Evolutionary conservation across 2,329 filamentous ascomycete species (phyloP).

Genomic region (Venturia nashicola): DNA sequence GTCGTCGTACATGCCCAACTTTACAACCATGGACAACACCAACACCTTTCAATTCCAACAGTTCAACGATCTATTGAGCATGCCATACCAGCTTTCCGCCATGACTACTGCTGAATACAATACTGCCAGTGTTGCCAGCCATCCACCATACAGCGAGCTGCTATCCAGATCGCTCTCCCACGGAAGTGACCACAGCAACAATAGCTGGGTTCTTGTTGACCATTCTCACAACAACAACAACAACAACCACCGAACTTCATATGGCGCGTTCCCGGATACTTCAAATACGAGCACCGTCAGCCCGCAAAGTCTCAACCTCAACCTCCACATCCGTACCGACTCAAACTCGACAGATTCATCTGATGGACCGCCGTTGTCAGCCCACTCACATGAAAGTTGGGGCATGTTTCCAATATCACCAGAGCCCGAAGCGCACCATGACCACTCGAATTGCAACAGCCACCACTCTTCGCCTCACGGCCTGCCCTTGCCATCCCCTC

Average conservation of each 20-base stretch:
- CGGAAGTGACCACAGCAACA: slow-evolving; percentile 66
- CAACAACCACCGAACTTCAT: slow-evolving; percentile 42
- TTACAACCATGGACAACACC: slow-evolving; percentile 33
- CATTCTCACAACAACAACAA: slow-evolving; percentile 22
- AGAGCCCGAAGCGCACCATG: slow-evolving; percentile 51
- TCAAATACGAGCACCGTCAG: slow-evolving; percentile 66
- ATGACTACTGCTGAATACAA: slow-evolving; percentile 17
- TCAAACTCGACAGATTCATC: slow-evolving; percentile 75
- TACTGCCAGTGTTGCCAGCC: slow-evolving; percentile 32
- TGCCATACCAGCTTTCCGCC: slow-evolving; percentile 24
- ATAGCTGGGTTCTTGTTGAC: slow-evolving; percentile 77
- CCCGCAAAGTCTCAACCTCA: slow-evolving; percentile 68
- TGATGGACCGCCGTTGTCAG: slow-evolving; percentile 44
- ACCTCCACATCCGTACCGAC: slow-evolving; percentile 68
- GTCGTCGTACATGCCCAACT: slow-evolving; percentile 28
- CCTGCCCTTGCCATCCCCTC: slow-evolving; percentile 13
- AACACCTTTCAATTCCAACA: slow-evolving; percentile 21
- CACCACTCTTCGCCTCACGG: slow-evolving; percentile 10
- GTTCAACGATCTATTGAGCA: slow-evolving; percentile 14
- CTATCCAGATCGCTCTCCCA: slow-evolving; percentile 79
- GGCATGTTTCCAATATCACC: slow-evolving; percentile 68
- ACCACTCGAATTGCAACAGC: slow-evolving; percentile 44
- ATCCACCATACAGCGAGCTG: slow-evolving; percentile 67
- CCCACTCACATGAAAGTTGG: slow-evolving; percentile 59
- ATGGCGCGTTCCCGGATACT: slow-evolving; percentile 41